Evolutionary conservation across 805 yeast species (phyloP).

Genomic region (Metschnikowia anglica): DNA sequence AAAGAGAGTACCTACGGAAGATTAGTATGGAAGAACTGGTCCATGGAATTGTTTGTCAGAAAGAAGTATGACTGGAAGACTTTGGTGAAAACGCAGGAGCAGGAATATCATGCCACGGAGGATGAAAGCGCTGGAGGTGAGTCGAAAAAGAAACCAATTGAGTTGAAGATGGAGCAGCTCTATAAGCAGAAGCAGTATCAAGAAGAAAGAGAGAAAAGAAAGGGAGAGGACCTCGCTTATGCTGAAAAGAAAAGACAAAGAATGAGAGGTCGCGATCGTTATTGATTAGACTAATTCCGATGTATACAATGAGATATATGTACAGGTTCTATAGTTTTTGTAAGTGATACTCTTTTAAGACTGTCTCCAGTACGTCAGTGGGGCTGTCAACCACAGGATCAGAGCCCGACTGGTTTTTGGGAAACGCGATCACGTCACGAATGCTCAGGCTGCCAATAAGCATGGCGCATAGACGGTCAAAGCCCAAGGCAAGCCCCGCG

Average conservation of each 20-base stretch:
- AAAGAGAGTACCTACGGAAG: constrained; percentile 87
- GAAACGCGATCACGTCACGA: constrained; percentile 93
- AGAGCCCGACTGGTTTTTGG: constrained; percentile 84
- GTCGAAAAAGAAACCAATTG: constrained; percentile 38
- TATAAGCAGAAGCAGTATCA: constrained; percentile 30
- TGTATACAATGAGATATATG: background rate
- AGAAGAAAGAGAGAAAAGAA: constrained; percentile 31
- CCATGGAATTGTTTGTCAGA: constrained; percentile 73
- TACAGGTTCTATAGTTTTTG: constrained; percentile 9
- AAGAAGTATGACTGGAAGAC: constrained; percentile 82
- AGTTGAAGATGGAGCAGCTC: constrained; percentile 41
- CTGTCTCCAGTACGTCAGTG: constrained; percentile 51
- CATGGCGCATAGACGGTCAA: constrained; percentile 93
- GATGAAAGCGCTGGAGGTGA: constrained; percentile 16
- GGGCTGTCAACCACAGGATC: constrained; percentile 92
- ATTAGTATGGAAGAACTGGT: constrained; percentile 95
- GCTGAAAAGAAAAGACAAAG: constrained; percentile 15
- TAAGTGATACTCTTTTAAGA: constrained; percentile 57
- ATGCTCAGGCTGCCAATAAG: constrained; percentile 72
- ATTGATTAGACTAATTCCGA: background rate
- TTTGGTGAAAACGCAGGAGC: constrained; percentile 48
- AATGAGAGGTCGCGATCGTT: constrained; percentile 16
- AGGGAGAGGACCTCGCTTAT: constrained; percentile 22
- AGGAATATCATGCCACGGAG: constrained; percentile 28
- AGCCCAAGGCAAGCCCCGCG: constrained; percentile 95